Conservation (phyloP, 75 land plant genomes). For the Adiantum capillusveneris region DNA sequence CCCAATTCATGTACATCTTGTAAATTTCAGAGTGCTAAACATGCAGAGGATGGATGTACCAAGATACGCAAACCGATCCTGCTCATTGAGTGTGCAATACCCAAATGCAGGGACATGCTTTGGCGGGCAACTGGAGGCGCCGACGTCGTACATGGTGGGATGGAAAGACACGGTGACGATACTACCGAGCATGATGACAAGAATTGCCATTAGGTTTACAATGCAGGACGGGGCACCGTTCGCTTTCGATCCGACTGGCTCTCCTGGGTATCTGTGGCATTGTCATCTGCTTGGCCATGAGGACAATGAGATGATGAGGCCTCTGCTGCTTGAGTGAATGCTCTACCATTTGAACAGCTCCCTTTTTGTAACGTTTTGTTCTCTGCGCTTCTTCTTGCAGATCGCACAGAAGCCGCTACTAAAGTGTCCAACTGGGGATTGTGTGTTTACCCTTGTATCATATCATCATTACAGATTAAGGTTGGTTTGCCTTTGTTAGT, state of each 20-base stretch:
- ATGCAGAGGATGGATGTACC: not conserved
- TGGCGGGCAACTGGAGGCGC: not conserved
- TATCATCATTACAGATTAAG: too few relatives aligned
- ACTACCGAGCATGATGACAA: conserved; percentile 13
- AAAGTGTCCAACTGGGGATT: too few relatives aligned
- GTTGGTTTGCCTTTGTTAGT: too few relatives aligned
- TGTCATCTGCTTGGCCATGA: conserved; percentile 43
- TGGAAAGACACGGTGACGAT: conserved; percentile 27
- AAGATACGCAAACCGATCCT: not conserved
- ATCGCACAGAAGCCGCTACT: too few relatives aligned
- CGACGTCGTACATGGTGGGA: not conserved
- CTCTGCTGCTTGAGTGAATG: not conserved
- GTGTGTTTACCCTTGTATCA: too few relatives aligned
- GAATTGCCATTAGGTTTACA: conserved; percentile 6
- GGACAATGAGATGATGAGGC: conserved; percentile 46
- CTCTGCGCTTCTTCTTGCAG: too few relatives aligned
- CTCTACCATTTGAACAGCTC: too few relatives aligned
- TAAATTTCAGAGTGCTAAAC: conserved; percentile 3
- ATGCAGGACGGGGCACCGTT: not conserved
- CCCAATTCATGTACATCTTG: conserved; percentile 33
- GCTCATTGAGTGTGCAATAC: not conserved
- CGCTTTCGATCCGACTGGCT: conserved; percentile 18
- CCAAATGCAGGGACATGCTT: not conserved
- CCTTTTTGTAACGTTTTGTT: too few relatives aligned
- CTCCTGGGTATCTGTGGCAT: conserved; percentile 33